phyloP scores from a whole-genome alignment of 257 asterid genomes.

The Vinca minor region DNA sequence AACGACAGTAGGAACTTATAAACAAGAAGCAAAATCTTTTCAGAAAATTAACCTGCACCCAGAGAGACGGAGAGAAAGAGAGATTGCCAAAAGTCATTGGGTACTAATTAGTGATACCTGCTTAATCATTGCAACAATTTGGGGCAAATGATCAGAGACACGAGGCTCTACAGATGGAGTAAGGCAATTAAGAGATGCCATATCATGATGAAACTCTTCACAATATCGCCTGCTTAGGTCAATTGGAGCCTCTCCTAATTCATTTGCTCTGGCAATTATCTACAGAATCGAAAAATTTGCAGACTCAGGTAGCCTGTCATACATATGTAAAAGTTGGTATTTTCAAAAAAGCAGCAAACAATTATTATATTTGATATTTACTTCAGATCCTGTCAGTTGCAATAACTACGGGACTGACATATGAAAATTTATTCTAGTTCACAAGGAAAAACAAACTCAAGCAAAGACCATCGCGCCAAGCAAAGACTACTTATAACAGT shows the following conservation, averaged over 20 bases:
- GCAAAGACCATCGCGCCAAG: background rate
- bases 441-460: background rate
- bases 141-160: conserved; percentile 85
- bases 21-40: background rate
- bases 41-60: background rate
- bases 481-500: background rate
- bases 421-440: background rate
- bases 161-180: conserved; percentile 93
- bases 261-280: conserved; percentile 88
- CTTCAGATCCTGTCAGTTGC: background rate
- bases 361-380: background rate
- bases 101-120: conserved; percentile 38
- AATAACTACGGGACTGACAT: background rate
- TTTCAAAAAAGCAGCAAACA: conserved; percentile 11
- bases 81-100: background rate
- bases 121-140: conserved; percentile 74
- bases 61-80: background rate
- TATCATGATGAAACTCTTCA: conserved; percentile 80
- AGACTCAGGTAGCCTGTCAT: conserved; percentile 60
- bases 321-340: conserved; percentile 34
- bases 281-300: conserved; percentile 60
- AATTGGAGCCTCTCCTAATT: conserved; percentile 80
- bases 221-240: conserved; percentile 73
- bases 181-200: conserved; percentile 67
- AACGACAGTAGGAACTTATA: too few relatives aligned